phyloP scores from a whole-genome alignment of 768 basidiomycete genomes.

The Tulasnella sp. region DNA sequence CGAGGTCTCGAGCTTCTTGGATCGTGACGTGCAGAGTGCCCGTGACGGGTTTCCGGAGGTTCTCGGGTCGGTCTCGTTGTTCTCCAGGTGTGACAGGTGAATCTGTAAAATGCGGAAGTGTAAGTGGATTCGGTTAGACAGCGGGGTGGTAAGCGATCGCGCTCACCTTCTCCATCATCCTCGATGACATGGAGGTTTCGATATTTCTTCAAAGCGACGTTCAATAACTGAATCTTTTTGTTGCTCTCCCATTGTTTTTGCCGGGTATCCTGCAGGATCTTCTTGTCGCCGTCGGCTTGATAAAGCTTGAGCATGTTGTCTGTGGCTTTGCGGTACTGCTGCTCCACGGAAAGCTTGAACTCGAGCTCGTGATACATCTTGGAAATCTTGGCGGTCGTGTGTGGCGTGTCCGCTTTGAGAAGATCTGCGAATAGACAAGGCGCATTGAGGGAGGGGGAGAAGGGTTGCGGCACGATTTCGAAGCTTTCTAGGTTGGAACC shows the following conservation, averaged over 20 bases:
- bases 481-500: neutral
- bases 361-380: conserved; percentile 97
- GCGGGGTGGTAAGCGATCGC: neutral
- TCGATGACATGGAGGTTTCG: conserved; percentile 92
- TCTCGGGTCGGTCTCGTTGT: conserved; percentile 83
- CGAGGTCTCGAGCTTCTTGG: conserved; percentile 84
- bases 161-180: conserved; percentile 59
- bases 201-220: conserved; percentile 87
- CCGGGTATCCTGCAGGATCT: conserved; percentile 84
- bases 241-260: conserved; percentile 91
- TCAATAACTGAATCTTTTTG: conserved; percentile 88
- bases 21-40: conserved; percentile 85
- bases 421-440: conserved; percentile 43
- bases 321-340: conserved; percentile 95
- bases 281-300: conserved; percentile 94
- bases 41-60: conserved; percentile 88
- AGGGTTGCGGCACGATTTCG: neutral
- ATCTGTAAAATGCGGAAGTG: neutral
- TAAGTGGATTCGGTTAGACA: neutral
- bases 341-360: conserved; percentile 97
- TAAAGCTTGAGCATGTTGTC: conserved; percentile 99
- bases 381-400: conserved; percentile 92
- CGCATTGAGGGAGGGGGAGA: neutral
- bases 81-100: conserved; percentile 38
- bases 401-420: conserved; percentile 94